Evolutionary conservation across 176 grass and related monocot species (phyloP), one percentile per base, ranked within the genome.

Genomic region (Phragmites australis): DNA sequence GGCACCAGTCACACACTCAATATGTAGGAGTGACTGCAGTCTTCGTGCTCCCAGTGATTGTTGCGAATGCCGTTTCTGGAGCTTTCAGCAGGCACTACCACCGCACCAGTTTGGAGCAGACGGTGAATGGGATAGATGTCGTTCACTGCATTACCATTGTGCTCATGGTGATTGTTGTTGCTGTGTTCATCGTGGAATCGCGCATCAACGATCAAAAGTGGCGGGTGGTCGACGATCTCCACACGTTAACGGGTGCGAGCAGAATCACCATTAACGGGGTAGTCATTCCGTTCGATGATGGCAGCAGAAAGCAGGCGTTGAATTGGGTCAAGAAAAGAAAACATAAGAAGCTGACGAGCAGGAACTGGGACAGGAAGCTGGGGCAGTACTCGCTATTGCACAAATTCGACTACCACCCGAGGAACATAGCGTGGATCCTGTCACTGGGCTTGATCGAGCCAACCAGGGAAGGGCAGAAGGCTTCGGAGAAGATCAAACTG

Each of bases 41-140:
- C 37, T 59, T 58, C 16, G 53, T 75, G 52, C 1, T 75, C 72
- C 72, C 53, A 0, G 72, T 75, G 12, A 74, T 48, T 23, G 27
- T 48, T 27, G 54, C 32, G 72, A 84, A 58, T 14, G 9, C 18
- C 41, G 26, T 40, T 32, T 84, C 81, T 0, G 72, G 72, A 77
- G 51, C 51, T 25, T 68, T 59, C 43, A 69, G 82, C 62, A 76
- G 6, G 14, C 82, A 59, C 29, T 49, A 84, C 82, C 50, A 68
- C 51, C 59, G 11, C 6, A 58, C 19, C 10, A 34, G 43, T 32
- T 18, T 76, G 39, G 81, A 76, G 61, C 61, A 83, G 49, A 83
- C 11, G 1, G 37, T 32, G 6, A 26, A 56, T 5, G 72, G 49
- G 30, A 3, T 10, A 2, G 72, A 84, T 37, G 62, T 68, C 16